phyloP scores from a whole-genome alignment of 352 stramenopile genomes.

The Globisporangium paddicum region DNA sequence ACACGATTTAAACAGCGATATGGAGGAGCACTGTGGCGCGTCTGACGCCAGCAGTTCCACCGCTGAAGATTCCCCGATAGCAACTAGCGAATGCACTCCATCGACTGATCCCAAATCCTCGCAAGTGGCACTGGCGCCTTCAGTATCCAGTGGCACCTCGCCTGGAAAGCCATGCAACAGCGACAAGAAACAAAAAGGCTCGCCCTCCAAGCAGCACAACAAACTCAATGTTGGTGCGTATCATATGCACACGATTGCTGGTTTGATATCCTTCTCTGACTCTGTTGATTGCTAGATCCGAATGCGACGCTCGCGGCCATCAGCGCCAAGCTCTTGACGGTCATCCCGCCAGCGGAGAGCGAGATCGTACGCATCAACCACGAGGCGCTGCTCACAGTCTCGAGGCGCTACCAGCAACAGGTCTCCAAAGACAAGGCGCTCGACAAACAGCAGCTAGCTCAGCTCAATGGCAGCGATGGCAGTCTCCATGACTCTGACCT shows the following conservation, averaged over 20 bases:
- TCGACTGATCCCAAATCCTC: not conserved
- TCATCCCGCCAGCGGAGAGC: slow-evolving; percentile 53
- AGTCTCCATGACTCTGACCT: not conserved
- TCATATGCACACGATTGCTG: not conserved
- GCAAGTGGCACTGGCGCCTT: not conserved
- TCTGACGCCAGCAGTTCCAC: not conserved
- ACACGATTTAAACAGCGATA: no score
- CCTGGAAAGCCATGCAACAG: not conserved
- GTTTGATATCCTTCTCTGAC: not conserved
- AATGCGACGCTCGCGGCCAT: slow-evolving; percentile 51
- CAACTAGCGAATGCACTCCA: not conserved
- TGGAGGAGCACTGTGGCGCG: not conserved
- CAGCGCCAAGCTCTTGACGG: slow-evolving; percentile 44
- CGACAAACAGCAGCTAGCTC: not conserved
- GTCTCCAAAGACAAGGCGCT: slow-evolving; percentile 7
- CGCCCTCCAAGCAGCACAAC: slow-evolving; percentile 25
- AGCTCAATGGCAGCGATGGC: not conserved
- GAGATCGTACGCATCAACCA: slow-evolving; percentile 73
- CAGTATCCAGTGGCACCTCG: not conserved
- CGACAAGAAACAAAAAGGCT: slow-evolving; percentile 6
- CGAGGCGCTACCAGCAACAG: slow-evolving; percentile 15
- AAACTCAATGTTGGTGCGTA: slow-evolving; percentile 36
- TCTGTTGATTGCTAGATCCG: slow-evolving; percentile 19
- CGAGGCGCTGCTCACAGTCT: slow-evolving; percentile 26
- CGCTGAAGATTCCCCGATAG: not conserved